These are phyloP conservation scores for Nitzschia sp. DNA, from an alignment of 108 stramenopile genomes.

Conservation along the genomic window DNA sequence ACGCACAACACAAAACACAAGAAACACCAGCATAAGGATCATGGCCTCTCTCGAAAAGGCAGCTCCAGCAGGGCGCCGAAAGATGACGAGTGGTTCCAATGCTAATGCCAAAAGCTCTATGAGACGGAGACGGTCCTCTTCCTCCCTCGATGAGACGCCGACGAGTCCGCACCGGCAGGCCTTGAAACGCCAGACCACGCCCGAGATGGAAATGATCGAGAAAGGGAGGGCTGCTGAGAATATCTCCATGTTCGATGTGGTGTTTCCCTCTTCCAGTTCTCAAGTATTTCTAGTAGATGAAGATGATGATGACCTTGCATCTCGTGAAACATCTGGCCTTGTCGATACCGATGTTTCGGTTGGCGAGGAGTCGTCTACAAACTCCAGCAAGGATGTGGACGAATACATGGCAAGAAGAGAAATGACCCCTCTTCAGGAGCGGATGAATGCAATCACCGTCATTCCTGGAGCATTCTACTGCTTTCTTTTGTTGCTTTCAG, in stretches of 20 bases:
- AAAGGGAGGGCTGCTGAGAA: not conserved
- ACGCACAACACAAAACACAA: too few species aligned
- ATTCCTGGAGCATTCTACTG: slow-evolving; percentile 58
- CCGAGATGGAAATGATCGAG: slow-evolving; percentile 1
- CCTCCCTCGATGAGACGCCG: not conserved
- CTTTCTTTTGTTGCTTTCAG: slow-evolving; percentile 54
- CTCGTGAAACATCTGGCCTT: not conserved
- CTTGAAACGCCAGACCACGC: not conserved
- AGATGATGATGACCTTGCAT: not conserved
- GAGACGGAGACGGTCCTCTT: not conserved
- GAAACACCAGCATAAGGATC: too few species aligned
- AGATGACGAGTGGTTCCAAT: not conserved
- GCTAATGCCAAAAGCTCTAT: not conserved
- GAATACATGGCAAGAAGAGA: slow-evolving; percentile 53
- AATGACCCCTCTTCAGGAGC: slow-evolving; percentile 78
- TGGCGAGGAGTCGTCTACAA: not conserved
- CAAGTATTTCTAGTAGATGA: not conserved
- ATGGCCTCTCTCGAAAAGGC: not conserved
- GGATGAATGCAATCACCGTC: slow-evolving; percentile 72
- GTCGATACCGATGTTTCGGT: not conserved
- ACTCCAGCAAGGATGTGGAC: slow-evolving; percentile 19
- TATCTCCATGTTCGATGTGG: not conserved
- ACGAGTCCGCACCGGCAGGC: not conserved
- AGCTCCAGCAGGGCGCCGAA: not conserved
- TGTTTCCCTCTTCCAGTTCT: not conserved